Base-by-base conservation (phyloP, 257 asterid species). In the Ophiorrhiza pumila region DNA sequence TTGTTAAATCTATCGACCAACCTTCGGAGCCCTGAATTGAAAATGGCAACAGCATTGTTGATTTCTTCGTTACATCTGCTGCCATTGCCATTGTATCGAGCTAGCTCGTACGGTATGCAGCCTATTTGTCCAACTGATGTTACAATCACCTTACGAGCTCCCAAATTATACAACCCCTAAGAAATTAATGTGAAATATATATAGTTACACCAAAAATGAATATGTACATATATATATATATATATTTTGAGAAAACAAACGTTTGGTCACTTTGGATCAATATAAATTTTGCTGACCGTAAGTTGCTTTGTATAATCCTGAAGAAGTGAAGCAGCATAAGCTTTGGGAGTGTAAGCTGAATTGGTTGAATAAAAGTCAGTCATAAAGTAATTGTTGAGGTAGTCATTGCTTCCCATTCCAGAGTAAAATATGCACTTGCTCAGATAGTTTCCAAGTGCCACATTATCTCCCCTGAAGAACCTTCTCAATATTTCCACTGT, bases 381-480 rank as follows among this genome's bases (percentile, higher is more conserved):
- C 98, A 92, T 92, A 86, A 90, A 90, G 55, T 92, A 92, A 59
- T 92, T 92, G 90, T 92, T 92, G 78, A 89, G 92, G 68, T 92
- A 90, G 82, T 92, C 98, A 77, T 92, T 90, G 89, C 96, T 90
- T 78, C 97, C 98, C 76, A 90, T 72, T 74, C 98, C 98, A 13
- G 90, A 81, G 86, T 92, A 92, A 74, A 85, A 76, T 5, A 92
- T 84, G 83, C 93, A 87, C 67, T 83, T 89, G 87, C 90, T 85
- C 47, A 93, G 85, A 70, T 90, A 86, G 72, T 78, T 73, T 2
- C 77, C 85, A 2, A 92, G 78, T 12, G 95, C 81, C 63, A 71
- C 68, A 32, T 43, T 65, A 52, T 87, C 86, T 74, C 95, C 95
- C 77, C 95, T 73, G 57, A 93, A 87, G 76, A 67, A 81, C 71